These are phyloP conservation scores for Symbiodinium pilosum DNA, from an alignment of 73 alveolate species.

Conservation along the genomic window DNA sequence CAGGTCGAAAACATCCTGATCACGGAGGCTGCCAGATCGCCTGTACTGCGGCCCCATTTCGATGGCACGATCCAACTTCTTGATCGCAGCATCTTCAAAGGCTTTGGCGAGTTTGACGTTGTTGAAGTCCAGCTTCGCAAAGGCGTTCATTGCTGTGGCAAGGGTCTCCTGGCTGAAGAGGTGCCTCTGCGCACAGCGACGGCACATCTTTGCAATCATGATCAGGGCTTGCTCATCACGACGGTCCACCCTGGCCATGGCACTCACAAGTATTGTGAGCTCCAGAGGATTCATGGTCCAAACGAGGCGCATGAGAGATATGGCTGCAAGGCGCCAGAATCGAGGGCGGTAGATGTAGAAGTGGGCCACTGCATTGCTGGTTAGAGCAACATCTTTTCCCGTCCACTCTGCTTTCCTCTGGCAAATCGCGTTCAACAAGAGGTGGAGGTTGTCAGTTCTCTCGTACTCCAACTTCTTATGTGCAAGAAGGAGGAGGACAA, in stretches of 20 bases:
- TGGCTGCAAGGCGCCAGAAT: slow-evolving; percentile 69
- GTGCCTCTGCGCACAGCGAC: slow-evolving; percentile 78
- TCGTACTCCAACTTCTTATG: slow-evolving; percentile 85
- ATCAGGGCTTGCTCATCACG: slow-evolving; percentile 72
- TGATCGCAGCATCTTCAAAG: slow-evolving; percentile 60
- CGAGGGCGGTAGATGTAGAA: slow-evolving; percentile 82
- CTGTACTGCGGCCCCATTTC: slow-evolving; percentile 85
- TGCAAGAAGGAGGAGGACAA: slow-evolving; percentile 38
- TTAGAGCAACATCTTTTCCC: slow-evolving; percentile 49
- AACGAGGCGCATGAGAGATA: not conserved
- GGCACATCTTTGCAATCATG: slow-evolving; percentile 85
- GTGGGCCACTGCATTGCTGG: slow-evolving; percentile 84
- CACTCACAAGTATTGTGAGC: slow-evolving; percentile 41
- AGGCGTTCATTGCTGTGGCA: slow-evolving; percentile 77
- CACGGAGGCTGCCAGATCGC: slow-evolving; percentile 2
- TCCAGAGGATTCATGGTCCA: slow-evolving; percentile 91
- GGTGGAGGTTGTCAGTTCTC: slow-evolving; percentile 75
- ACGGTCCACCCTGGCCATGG: slow-evolving; percentile 93
- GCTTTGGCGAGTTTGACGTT: slow-evolving; percentile 54
- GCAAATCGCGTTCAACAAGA: slow-evolving; percentile 48
- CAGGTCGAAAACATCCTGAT: slow-evolving; percentile 50
- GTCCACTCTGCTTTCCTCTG: slow-evolving; percentile 85
- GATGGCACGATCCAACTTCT: slow-evolving; percentile 65
- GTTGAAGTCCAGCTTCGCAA: slow-evolving; percentile 91
- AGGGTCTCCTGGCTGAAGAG: slow-evolving; percentile 63